phyloP scores from a whole-genome alignment of 805 yeast genomes.

The Suhomyces vadensis region DNA sequence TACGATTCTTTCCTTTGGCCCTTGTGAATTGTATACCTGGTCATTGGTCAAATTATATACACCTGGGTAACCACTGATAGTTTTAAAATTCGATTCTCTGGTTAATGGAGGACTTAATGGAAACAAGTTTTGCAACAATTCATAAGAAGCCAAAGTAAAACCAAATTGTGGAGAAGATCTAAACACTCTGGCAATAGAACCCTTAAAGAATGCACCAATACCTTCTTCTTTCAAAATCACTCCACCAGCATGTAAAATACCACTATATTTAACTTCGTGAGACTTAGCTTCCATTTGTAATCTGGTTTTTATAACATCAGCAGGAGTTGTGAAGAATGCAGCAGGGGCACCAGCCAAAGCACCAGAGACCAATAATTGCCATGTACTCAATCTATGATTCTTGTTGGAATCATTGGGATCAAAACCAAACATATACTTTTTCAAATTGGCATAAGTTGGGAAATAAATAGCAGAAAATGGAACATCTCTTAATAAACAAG shows the following conservation, averaged over 20 bases:
- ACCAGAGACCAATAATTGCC: slow-evolving; percentile 86
- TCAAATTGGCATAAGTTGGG: slow-evolving; percentile 94
- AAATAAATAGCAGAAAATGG: slow-evolving; percentile 96
- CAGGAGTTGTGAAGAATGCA: slow-evolving; percentile 94
- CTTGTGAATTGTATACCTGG: slow-evolving; percentile 44
- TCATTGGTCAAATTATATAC: slow-evolving; percentile 46
- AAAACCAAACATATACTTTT: slow-evolving; percentile 75
- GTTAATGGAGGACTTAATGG: slow-evolving; percentile 62
- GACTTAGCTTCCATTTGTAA: slow-evolving; percentile 78
- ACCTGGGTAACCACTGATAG: slow-evolving; percentile 47
- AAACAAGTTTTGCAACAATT: slow-evolving; percentile 74
- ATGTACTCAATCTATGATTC: slow-evolving; percentile 62
- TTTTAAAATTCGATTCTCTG: slow-evolving; percentile 44
- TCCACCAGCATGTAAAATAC: slow-evolving; percentile 73
- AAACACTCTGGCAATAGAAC: slow-evolving; percentile 91
- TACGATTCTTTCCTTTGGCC: slow-evolving; percentile 33
- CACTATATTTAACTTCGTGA: slow-evolving; percentile 76
- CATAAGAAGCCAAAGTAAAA: slow-evolving; percentile 96
- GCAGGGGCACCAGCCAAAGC: slow-evolving; percentile 98
- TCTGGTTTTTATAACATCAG: slow-evolving; percentile 95
- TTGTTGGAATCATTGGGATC: slow-evolving; percentile 69
- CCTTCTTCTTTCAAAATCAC: slow-evolving; percentile 84
- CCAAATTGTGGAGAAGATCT: slow-evolving; percentile 98
- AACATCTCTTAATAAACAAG: slow-evolving; percentile 91
- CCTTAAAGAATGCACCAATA: slow-evolving; percentile 84